Evolutionary conservation across 2,329 filamentous ascomycete species (phyloP), one percentile per base, ranked within the genome.

Genomic region (Xylaria sp.): DNA sequence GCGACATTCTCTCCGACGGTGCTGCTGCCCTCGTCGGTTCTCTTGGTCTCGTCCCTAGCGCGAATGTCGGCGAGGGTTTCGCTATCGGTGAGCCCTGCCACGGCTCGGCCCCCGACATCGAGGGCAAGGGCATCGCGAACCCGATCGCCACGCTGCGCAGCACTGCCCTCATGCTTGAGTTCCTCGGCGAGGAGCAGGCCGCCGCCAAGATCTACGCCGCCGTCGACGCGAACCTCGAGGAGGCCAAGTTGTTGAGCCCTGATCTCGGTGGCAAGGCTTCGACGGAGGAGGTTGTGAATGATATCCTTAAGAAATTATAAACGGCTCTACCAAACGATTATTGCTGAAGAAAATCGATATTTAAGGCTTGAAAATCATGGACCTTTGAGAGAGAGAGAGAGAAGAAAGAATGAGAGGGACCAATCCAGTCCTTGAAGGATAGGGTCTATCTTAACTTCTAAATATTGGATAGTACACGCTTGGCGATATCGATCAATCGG

Each of bases 11-110:
- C 40, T 97, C 93, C 2, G 95, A 99, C 78, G 94, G 93, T 69
- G 94, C 95, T 53, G 95, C 95, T 25, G 95, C 95, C 2, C 88
- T 98, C 31, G 94, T 98, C 28, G 95, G 94, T 47, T 93, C 89
- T 58, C 83, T 99, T 38, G 95, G 95, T 69, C 88, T 99, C 40
- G 95, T 99, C 0, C 95, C 95, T 47, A 92, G 89, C 70, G 95
- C 95, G 70, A 99, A 99, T 76, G 95, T 99, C 11, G 94, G 95
- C 68, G 92, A 96, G 77, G 86, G 86, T 45, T 97, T 98, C 75
- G 95, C 92, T 70, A 98, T 99, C 73, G 95, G 95, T 68, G 95
- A 99, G 87, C 95, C 95, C 57, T 98, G 95, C 83, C 95, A 99
- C 79, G 95, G 95, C 50, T 94, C 90, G 72, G 95, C 95, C 31